phyloP scores from a whole-genome alignment of 129 eudicot genomes.

The Helianthus tuberosus region DNA sequence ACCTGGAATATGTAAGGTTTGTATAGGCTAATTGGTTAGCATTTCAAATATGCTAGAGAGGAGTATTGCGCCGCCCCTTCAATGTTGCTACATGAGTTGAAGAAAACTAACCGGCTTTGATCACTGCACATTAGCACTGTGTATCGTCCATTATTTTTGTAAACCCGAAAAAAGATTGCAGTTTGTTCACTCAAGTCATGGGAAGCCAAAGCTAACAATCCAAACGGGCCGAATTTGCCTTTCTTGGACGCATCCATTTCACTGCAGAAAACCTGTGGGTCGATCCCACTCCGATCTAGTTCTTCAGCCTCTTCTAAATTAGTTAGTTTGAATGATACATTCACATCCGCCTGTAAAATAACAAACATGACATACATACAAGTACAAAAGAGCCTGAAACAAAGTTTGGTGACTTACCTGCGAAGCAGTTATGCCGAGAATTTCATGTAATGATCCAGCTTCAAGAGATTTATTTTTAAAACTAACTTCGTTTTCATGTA shows the following conservation, averaged over 20 bases:
- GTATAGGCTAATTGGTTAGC: too few species aligned
- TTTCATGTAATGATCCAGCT: slow-evolving; percentile 29
- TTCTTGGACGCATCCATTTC: slow-evolving; percentile 38
- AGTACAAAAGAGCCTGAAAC: not conserved
- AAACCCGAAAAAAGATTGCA: slow-evolving; percentile 66
- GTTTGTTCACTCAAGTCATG: slow-evolving; percentile 65
- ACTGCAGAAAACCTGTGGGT: slow-evolving; percentile 59
- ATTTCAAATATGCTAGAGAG: too few species aligned
- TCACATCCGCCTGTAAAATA: slow-evolving; percentile 68
- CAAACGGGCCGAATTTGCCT: slow-evolving; percentile 79
- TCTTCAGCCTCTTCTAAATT: slow-evolving; percentile 53
- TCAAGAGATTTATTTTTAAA: slow-evolving; percentile 25
- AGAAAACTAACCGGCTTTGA: slow-evolving; percentile 64
- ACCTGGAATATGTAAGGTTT: slow-evolving; percentile 40
- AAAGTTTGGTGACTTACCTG: slow-evolving; percentile 28
- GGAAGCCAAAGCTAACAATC: slow-evolving; percentile 70
- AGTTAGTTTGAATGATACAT: slow-evolving; percentile 50
- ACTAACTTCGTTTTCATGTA: slow-evolving; percentile 22
- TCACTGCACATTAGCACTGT: slow-evolving; percentile 85
- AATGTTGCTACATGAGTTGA: not conserved
- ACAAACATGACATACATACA: not conserved
- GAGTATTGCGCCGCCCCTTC: too few species aligned
- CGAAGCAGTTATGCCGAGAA: slow-evolving; percentile 36
- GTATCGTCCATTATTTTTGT: slow-evolving; percentile 30
- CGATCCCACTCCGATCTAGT: slow-evolving; percentile 29